Conservation (phyloP, 2,329 filamentous ascomycete species). For the Elsinoe batatas region DNA sequence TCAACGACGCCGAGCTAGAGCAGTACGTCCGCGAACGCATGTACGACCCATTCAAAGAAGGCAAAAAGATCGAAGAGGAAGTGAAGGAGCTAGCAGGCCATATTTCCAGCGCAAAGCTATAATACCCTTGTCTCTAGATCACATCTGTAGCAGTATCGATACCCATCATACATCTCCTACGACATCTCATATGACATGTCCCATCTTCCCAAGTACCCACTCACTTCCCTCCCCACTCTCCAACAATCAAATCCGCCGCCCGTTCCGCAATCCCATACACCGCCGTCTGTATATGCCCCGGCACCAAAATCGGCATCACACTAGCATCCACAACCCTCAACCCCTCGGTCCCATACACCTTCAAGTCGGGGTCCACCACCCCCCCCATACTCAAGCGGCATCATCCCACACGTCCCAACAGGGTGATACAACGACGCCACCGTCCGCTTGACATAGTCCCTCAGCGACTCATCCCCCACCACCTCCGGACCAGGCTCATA, state of each 20-base stretch:
- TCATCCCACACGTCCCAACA: constrained; percentile 43
- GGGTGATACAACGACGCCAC: constrained; percentile 35
- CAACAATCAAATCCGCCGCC: constrained; percentile 38
- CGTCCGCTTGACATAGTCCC: background rate
- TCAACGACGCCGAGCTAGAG: constrained; percentile 59
- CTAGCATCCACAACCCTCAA: constrained; percentile 38
- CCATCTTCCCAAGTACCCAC: background rate
- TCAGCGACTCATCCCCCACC: background rate
- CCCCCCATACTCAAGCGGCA: constrained; percentile 40
- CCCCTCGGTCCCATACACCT: constrained; percentile 37
- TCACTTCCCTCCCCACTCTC: background rate
- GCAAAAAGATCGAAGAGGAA: constrained; percentile 28
- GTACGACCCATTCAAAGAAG: constrained; percentile 43
- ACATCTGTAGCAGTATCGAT: background rate
- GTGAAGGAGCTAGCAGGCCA: constrained; percentile 19
- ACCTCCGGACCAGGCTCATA: constrained; percentile 1
- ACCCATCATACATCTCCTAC: background rate
- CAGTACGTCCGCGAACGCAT: constrained; percentile 50
- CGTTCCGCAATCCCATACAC: constrained; percentile 32
- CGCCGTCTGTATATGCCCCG: constrained; percentile 24
- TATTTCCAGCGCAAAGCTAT: constrained; percentile 7
- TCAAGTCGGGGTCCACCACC: constrained; percentile 38
- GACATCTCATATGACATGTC: no score
- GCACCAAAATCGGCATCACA: constrained; percentile 36
- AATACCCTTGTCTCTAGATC: background rate